phyloP scores from a whole-genome alignment of 331 rosid genomes.

The Cydonia oblonga region DNA sequence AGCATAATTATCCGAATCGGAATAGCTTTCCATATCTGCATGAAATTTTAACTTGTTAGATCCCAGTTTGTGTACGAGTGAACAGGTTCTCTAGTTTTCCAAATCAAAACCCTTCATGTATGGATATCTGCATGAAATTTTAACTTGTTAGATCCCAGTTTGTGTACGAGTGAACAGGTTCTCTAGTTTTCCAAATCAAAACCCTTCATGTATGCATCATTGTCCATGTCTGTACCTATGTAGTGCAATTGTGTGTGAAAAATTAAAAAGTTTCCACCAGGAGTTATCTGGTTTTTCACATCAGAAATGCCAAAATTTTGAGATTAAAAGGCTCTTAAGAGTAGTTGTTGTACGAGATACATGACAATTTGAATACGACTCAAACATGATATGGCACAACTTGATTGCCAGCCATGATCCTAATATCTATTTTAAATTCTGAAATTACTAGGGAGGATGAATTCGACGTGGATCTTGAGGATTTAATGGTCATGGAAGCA shows the following conservation, averaged over 20 bases:
- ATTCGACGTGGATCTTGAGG: constrained; percentile 91
- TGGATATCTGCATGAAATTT: not conserved
- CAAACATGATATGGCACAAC: not conserved
- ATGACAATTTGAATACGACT: not conserved
- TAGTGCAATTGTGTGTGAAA: not conserved
- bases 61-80: not conserved
- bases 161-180: not conserved
- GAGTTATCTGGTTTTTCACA: not conserved
- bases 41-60: not conserved
- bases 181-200: not conserved
- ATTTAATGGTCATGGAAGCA: constrained; percentile 99
- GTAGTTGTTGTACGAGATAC: not conserved
- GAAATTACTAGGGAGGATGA: constrained; percentile 71
- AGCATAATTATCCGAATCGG: not conserved
- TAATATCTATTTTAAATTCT: not conserved
- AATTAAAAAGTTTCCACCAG: not conserved
- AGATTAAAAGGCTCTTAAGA: not conserved
- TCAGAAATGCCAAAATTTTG: not conserved
- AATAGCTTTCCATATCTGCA: not conserved
- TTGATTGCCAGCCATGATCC: not conserved
- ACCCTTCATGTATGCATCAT: not conserved
- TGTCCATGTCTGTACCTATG: not conserved
- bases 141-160: not conserved
- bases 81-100: not conserved
- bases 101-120: not conserved